A percentile compares a stretch with the other conserved stretches of the same genome.
Conservation (phyloP, 208 protist genomes). For the Acanthamoeba triangularis region DNA sequence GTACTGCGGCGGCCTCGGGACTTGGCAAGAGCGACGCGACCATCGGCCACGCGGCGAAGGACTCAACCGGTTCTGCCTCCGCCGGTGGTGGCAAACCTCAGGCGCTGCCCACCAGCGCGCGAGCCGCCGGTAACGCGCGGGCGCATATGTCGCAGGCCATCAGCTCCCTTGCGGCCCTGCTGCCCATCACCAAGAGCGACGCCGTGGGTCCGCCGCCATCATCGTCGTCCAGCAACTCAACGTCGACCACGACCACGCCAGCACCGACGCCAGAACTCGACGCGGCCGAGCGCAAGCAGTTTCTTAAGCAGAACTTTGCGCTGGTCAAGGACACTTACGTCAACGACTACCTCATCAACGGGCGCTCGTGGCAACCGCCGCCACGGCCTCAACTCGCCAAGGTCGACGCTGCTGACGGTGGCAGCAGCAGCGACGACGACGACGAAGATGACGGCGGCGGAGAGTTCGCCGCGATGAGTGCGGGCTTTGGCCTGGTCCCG, state of each 20-base stretch:
- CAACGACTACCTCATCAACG: not conserved
- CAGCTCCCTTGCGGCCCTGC: not conserved
- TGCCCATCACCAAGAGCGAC: not conserved
- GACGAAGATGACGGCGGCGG: not conserved
- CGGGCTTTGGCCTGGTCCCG: not conserved
- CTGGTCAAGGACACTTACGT: not conserved
- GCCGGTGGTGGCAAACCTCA: not conserved
- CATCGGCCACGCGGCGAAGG: not conserved
- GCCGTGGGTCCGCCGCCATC: not conserved
- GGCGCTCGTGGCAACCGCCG: not conserved
- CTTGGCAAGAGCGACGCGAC: not conserved
- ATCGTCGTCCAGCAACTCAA: not conserved
- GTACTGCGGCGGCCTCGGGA: not conserved
- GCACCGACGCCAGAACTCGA: not conserved
- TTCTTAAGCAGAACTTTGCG: not conserved
- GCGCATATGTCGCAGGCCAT: slow-evolving; percentile 5
- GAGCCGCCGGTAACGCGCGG: not conserved
- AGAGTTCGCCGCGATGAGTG: not conserved
- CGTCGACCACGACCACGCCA: not conserved
- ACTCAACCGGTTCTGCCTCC: not conserved
- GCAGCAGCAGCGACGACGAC: not conserved
- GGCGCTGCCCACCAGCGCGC: not conserved
- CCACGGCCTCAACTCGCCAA: not conserved
- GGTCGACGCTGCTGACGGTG: not conserved
- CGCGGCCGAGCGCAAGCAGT: not conserved